Evolutionary conservation across 352 stramenopile species (phyloP).

Genomic region (Thraustotheca clavata): DNA sequence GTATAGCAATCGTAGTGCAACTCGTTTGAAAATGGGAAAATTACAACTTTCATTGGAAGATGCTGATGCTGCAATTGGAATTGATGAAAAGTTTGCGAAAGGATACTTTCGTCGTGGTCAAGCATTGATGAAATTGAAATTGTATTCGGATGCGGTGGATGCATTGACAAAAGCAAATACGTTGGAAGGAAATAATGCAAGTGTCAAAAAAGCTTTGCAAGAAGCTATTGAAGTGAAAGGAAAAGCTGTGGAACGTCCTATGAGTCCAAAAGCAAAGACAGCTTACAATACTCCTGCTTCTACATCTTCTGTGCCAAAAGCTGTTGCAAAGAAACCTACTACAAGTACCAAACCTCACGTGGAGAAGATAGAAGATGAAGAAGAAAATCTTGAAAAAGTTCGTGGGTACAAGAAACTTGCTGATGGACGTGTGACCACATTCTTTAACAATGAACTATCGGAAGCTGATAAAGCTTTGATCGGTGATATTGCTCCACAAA

Average conservation of each 20-base stretch:
- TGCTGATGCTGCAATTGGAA: conserved; percentile 48
- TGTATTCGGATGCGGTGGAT: conserved; percentile 51
- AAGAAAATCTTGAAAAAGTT: conserved; percentile 51
- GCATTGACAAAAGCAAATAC: conserved; percentile 52
- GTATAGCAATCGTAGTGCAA: conserved; percentile 81
- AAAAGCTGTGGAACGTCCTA: conserved; percentile 25
- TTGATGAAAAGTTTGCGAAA: conserved; percentile 64
- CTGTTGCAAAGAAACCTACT: conserved; percentile 1
- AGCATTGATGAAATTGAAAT: conserved; percentile 57
- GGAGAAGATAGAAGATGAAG: conserved; percentile 53
- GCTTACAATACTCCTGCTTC: conserved; percentile 24
- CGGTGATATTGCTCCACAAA: conserved; percentile 92
- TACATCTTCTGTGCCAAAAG: conserved; percentile 4
- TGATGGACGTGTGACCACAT: conserved; percentile 97
- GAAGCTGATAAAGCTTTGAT: conserved; percentile 96
- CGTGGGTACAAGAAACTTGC: conserved; percentile 94
- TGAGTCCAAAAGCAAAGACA: conserved; percentile 45
- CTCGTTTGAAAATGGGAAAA: conserved; percentile 78
- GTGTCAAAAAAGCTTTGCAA: conserved; percentile 45
- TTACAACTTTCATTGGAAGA: conserved; percentile 48
- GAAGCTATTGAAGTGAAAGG: conserved; percentile 53
- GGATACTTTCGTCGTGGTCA: conserved; percentile 79
- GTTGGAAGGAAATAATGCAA: conserved; percentile 69
- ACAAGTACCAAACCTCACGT: conserved; percentile 22
- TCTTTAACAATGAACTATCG: conserved; percentile 98